Conservation (phyloP, 805 yeast genomes). For the Saccharomycopsis synnaedendra region DNA sequence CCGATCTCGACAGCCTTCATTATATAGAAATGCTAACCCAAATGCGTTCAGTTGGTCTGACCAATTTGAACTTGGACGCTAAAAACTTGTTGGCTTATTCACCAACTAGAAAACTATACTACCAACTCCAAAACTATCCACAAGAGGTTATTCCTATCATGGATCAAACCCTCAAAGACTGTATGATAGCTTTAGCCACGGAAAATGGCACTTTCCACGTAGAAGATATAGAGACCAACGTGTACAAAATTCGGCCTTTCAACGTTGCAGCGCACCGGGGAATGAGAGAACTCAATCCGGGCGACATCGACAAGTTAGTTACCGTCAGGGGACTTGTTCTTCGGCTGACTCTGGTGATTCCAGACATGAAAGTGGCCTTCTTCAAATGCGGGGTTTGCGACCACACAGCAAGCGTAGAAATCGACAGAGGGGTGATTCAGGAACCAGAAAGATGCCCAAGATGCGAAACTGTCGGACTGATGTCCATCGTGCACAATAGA, state of each 20-base stretch:
- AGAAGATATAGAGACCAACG: conserved; percentile 63
- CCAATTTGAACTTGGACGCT: conserved; percentile 79
- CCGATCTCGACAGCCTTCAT: conserved; percentile 54
- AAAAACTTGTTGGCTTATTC: conserved; percentile 67
- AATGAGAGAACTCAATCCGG: conserved; percentile 88
- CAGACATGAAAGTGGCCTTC: conserved; percentile 96
- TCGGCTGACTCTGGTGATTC: conserved; percentile 82
- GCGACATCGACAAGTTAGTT: conserved; percentile 88
- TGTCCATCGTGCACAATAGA: conserved; percentile 86
- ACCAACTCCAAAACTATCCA: conserved; percentile 84
- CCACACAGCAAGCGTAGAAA: conserved; percentile 83
- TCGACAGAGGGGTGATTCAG: conserved; percentile 87
- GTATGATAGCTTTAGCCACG: conserved; percentile 62
- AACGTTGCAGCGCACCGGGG: conserved; percentile 66
- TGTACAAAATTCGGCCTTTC: conserved; percentile 84
- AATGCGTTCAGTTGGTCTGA: conserved; percentile 68
- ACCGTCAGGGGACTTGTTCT: conserved; percentile 84
- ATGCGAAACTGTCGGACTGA: conserved; percentile 75
- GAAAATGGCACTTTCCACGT: conserved; percentile 43
- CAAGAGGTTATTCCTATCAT: conserved; percentile 95
- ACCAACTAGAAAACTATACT: conserved; percentile 65
- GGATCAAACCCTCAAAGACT: conserved; percentile 92
- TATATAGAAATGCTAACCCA: conserved; percentile 64
- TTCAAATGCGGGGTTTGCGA: conserved; percentile 93
- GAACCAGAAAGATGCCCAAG: conserved; percentile 95